phyloP scores from a whole-genome alignment of 2,329 filamentous ascomycete species.

The Trichoderma sp. region DNA sequence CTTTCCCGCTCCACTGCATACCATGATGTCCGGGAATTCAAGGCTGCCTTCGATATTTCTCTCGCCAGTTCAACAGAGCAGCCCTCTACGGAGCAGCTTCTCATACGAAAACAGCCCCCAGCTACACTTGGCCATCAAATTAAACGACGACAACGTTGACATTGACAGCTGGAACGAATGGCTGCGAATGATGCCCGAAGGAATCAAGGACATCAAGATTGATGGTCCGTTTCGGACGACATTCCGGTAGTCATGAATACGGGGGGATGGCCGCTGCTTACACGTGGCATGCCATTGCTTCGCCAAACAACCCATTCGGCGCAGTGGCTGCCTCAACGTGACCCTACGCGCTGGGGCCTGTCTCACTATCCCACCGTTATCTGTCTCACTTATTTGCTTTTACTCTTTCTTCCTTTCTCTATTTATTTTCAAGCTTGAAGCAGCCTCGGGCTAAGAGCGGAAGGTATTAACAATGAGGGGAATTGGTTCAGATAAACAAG shows the following conservation, averaged over 20 bases:
- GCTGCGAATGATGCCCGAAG: constrained; percentile 61
- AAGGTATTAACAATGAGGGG: background rate
- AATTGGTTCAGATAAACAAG: background rate
- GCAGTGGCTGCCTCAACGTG: background rate
- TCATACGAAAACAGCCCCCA: constrained; percentile 52
- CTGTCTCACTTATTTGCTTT: constrained; percentile 4
- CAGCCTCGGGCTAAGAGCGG: background rate
- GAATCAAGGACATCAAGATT: constrained; percentile 59
- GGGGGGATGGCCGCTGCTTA: background rate
- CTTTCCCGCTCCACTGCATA: constrained; percentile 58
- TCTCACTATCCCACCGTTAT: background rate
- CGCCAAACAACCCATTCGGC: background rate
- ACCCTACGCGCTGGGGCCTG: background rate
- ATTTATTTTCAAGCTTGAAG: constrained; percentile 10
- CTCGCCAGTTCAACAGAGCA: constrained; percentile 52
- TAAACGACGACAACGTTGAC: constrained; percentile 56
- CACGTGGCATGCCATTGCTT: background rate
- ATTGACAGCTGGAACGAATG: constrained; percentile 61
- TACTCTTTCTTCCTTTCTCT: constrained; percentile 8
- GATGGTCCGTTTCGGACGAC: constrained; percentile 52
- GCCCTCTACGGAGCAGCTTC: constrained; percentile 44
- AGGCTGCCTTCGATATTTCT: constrained; percentile 61
- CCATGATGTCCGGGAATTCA: constrained; percentile 59
- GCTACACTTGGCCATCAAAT: constrained; percentile 54
- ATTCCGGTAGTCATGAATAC: constrained; percentile 32